Conservation (phyloP, 306 rosid species). For the Crotalaria pallida region DNA sequence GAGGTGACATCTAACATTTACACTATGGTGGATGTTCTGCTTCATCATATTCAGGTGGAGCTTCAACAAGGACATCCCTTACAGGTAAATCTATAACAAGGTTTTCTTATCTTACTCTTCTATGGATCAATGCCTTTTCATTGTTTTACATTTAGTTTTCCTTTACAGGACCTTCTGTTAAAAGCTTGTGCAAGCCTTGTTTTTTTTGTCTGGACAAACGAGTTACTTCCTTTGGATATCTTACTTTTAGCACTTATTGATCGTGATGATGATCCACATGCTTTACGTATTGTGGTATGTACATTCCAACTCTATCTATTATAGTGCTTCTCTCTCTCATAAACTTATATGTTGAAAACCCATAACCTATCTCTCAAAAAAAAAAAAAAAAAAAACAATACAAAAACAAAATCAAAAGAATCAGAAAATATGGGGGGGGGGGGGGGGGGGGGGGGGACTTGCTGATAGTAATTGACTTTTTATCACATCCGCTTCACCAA, state of each 20-base stretch:
- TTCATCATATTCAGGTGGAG: constrained; percentile 90
- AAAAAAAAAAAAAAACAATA: not conserved
- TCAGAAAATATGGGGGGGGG: not conserved
- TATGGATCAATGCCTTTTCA: not conserved
- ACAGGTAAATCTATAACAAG: constrained; percentile 47
- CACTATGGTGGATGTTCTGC: constrained; percentile 94
- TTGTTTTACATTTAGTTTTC: constrained; percentile 3
- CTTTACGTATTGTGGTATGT: constrained; percentile 88
- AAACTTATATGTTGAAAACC: not conserved
- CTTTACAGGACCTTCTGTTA: constrained; percentile 68
- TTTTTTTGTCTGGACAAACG: constrained; percentile 86
- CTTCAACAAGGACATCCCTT: constrained; percentile 78
- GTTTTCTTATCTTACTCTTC: constrained; percentile 12
- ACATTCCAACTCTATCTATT: constrained; percentile 9
- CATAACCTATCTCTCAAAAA: not conserved
- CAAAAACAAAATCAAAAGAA: not conserved
- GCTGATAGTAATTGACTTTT: not conserved
- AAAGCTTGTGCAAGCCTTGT: constrained; percentile 83
- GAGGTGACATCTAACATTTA: constrained; percentile 90
- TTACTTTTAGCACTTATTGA: constrained; percentile 90
- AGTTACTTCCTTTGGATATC: constrained; percentile 95
- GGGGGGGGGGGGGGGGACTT: too few species aligned
- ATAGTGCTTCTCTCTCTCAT: not conserved
- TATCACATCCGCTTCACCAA: not conserved
- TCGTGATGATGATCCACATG: constrained; percentile 99